Percentiles rank a stretch among this genome's conserved stretches.
phyloP scores from a whole-genome alignment of 2,329 filamentous ascomycete species.

The Nothophoma quercina region DNA sequence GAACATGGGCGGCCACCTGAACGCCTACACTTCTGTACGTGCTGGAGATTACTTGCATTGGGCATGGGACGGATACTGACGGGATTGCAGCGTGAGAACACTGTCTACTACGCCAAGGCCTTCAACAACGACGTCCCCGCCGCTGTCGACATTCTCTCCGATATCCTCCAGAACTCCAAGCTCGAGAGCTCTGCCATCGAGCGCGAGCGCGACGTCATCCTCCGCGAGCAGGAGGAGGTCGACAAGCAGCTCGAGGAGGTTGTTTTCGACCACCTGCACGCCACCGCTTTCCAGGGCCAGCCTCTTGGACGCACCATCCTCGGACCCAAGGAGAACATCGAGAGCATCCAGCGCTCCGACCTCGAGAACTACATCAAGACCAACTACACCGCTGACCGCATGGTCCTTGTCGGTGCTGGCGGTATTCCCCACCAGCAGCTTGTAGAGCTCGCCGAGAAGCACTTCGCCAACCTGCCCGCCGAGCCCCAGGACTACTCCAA shows the following conservation, averaged over 20 bases:
- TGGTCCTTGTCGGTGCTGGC: slow-evolving; percentile 96
- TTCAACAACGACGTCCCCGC: slow-evolving; percentile 98
- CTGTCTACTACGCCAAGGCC: slow-evolving; percentile 99
- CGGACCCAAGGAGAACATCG: slow-evolving; percentile 97
- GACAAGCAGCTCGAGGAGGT: slow-evolving; percentile 99
- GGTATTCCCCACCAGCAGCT: slow-evolving; percentile 93
- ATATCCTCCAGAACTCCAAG: slow-evolving; percentile 99
- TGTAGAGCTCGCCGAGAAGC: slow-evolving; percentile 94
- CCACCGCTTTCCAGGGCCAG: slow-evolving; percentile 96
- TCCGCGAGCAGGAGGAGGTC: slow-evolving; percentile 98
- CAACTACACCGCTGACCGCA: slow-evolving; percentile 99
- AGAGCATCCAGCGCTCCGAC: slow-evolving; percentile 91
- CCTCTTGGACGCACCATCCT: slow-evolving; percentile 97
- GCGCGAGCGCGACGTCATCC: slow-evolving; percentile 97
- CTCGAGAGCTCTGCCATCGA: slow-evolving; percentile 92
- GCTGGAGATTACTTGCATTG: neutral
- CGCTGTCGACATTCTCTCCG: slow-evolving; percentile 96
- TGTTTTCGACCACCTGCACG: slow-evolving; percentile 98
- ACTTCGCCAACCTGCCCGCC: slow-evolving; percentile 83
- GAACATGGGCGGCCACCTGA: slow-evolving; percentile 99
- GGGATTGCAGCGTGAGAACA: slow-evolving; percentile 85
- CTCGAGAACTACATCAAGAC: slow-evolving; percentile 96
- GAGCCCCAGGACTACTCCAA: slow-evolving; percentile 78
- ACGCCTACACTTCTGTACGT: slow-evolving; percentile 97
- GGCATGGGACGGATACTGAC: slow-evolving; percentile 32